Evolutionary conservation across 73 alveolate species (phyloP).

Genomic region (Diophrys sp.): DNA sequence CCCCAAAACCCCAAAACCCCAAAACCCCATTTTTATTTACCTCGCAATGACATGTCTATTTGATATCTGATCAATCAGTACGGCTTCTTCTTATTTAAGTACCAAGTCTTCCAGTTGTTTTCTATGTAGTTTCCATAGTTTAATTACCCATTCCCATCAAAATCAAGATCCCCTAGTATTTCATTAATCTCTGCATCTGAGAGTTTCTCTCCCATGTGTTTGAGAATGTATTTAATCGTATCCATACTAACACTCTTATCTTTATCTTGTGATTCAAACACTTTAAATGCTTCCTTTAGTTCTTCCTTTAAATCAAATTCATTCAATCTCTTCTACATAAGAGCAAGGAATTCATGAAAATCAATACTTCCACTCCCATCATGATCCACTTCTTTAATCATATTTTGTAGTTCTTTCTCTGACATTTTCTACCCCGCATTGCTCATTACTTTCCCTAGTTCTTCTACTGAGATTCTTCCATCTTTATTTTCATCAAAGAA

Average conservation of each 20-base stretch:
- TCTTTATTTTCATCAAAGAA: background rate
- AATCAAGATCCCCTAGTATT: slow-evolving; percentile 87
- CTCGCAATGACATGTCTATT: too few species aligned
- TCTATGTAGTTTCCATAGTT: slow-evolving; percentile 70
- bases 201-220: slow-evolving; percentile 65
- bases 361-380: slow-evolving; percentile 63
- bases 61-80: too few species aligned
- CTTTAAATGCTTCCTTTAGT: slow-evolving; percentile 84
- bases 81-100: too few species aligned
- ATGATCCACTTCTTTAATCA: slow-evolving; percentile 61
- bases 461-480: background rate
- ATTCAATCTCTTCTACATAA: slow-evolving; percentile 83
- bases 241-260: slow-evolving; percentile 80
- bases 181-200: slow-evolving; percentile 67
- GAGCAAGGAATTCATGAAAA: slow-evolving; percentile 62
- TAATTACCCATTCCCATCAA: slow-evolving; percentile 92
- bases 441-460: background rate
- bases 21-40: too few species aligned
- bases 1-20: too few species aligned
- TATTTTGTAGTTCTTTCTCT: slow-evolving; percentile 67
- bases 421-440: slow-evolving; percentile 58
- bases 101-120: too few species aligned
- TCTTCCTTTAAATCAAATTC: slow-evolving; percentile 89
- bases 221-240: slow-evolving; percentile 45
- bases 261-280: slow-evolving; percentile 71